Conservation (phyloP, 805 yeast genomes). For the Torulaspora franciscae region DNA sequence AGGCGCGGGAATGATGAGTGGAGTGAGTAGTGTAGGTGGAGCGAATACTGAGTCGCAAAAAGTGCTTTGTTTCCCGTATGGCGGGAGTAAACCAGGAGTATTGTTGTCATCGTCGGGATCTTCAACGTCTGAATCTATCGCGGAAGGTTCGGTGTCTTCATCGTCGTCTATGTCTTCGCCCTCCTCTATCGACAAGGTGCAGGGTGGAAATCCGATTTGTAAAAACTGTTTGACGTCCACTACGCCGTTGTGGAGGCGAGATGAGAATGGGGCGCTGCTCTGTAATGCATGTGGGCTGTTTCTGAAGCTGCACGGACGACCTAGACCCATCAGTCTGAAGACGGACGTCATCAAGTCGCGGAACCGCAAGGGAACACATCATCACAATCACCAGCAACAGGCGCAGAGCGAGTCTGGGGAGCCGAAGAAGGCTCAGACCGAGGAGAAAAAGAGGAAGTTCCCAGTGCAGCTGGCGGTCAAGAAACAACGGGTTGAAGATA, state of each 20-base stretch:
- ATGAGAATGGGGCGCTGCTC: constrained; percentile 82
- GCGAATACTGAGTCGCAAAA: not conserved
- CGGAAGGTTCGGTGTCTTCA: constrained; percentile 3
- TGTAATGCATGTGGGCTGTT: constrained; percentile 95
- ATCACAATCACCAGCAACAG: constrained; percentile 9
- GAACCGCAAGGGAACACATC: constrained; percentile 56
- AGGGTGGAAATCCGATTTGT: constrained; percentile 55
- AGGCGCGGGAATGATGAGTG: not conserved
- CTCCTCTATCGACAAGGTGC: not conserved
- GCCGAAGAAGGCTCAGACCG: constrained; percentile 9
- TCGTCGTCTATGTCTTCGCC: constrained; percentile 9
- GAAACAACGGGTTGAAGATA: constrained; percentile 2
- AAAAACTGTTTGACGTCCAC: constrained; percentile 89
- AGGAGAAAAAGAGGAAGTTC: constrained; percentile 20
- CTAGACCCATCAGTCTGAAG: constrained; percentile 85
- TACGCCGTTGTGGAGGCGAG: constrained; percentile 93
- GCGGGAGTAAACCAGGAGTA: constrained; percentile 3
- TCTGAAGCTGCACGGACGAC: constrained; percentile 83
- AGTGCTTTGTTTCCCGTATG: constrained; percentile 2
- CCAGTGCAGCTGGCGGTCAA: constrained; percentile 1
- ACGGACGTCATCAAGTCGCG: constrained; percentile 90
- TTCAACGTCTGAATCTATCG: not conserved
- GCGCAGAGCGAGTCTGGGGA: not conserved
- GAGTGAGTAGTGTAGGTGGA: not conserved
- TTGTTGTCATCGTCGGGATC: constrained; percentile 6